These are phyloP conservation scores for Cladosporium austrohemisphaericum DNA, from an alignment of 2,329 filamentous ascomycete species.

Conservation along the genomic window DNA sequence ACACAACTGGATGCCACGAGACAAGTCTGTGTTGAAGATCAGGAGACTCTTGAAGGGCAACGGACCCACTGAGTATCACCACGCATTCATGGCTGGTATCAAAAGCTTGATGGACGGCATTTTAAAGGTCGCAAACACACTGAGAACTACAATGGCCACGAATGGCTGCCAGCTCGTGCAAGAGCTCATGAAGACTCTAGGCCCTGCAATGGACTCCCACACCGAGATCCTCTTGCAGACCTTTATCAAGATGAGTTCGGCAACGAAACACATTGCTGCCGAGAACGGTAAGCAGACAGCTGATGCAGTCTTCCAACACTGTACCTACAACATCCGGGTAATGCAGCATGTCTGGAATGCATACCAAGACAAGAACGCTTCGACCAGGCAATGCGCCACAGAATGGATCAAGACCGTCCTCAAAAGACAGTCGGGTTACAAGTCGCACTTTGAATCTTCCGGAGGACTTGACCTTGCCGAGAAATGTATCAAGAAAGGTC, in stretches of 20 bases:
- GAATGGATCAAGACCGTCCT: slow-evolving; percentile 83
- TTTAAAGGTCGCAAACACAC: slow-evolving; percentile 75
- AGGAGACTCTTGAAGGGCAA: slow-evolving; percentile 80
- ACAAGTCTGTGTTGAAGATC: slow-evolving; percentile 73
- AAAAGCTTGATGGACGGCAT: slow-evolving; percentile 80
- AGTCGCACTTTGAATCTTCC: slow-evolving; percentile 75
- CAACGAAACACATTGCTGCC: slow-evolving; percentile 88
- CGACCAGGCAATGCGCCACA: slow-evolving; percentile 72
- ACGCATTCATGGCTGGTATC: slow-evolving; percentile 65
- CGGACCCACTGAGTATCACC: slow-evolving; percentile 69
- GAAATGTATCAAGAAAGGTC: slow-evolving; percentile 82
- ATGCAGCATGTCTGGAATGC: slow-evolving; percentile 82
- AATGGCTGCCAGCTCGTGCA: slow-evolving; percentile 81
- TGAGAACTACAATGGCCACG: slow-evolving; percentile 85
- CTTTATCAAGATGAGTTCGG: slow-evolving; percentile 82
- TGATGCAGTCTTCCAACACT: slow-evolving; percentile 73
- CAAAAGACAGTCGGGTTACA: slow-evolving; percentile 72
- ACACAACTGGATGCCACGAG: slow-evolving; percentile 83
- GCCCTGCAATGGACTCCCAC: slow-evolving; percentile 78
- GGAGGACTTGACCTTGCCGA: slow-evolving; percentile 80
- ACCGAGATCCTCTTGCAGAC: slow-evolving; percentile 85
- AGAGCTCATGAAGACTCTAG: slow-evolving; percentile 73
- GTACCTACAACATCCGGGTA: slow-evolving; percentile 74
- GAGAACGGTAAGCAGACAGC: slow-evolving; percentile 78
- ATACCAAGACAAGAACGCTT: slow-evolving; percentile 88